Conservation (phyloP, 768 basidiomycete species). For the Auricularia cornea region DNA sequence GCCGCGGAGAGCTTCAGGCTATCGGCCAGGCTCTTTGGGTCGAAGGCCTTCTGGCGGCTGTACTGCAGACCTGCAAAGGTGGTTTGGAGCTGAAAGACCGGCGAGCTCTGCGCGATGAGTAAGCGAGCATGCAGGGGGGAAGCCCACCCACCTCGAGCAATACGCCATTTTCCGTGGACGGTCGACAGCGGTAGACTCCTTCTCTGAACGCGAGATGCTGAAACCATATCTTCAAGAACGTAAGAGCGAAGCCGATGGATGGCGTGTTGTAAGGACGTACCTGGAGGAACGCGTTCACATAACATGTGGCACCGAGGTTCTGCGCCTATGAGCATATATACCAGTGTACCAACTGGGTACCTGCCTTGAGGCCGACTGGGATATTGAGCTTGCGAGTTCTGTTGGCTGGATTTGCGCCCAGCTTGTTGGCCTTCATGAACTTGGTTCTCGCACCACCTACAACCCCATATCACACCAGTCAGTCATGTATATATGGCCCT, state of each 20-base stretch:
- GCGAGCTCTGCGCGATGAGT: constrained; percentile 49
- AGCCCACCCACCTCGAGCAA: constrained; percentile 32
- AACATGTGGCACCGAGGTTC: constrained; percentile 97
- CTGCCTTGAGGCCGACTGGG: constrained; percentile 74
- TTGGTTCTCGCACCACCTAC: constrained; percentile 42
- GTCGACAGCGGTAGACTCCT: constrained; percentile 73
- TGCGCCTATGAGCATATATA: constrained; percentile 19
- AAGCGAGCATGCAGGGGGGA: not conserved
- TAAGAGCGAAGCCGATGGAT: not conserved
- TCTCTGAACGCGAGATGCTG: constrained; percentile 73
- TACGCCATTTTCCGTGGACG: constrained; percentile 40
- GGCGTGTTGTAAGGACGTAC: constrained; percentile 26
- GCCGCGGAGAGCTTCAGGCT: constrained; percentile 70
- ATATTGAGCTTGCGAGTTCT: constrained; percentile 41
- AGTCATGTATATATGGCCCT: not conserved
- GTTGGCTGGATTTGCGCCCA: constrained; percentile 48
- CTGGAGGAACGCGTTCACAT: constrained; percentile 92
- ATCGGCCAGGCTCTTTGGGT: constrained; percentile 78
- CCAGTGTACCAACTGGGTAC: constrained; percentile 9
- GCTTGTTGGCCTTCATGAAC: constrained; percentile 43
- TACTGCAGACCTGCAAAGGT: constrained; percentile 83
- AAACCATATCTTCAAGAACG: constrained; percentile 72
- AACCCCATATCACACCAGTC: constrained; percentile 11
- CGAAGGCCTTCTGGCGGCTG: constrained; percentile 60
- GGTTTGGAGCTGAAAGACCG: constrained; percentile 68